These are phyloP conservation scores for Leishmania amazonensis DNA, from an alignment of 208 protist species.

Conservation along the genomic window DNA sequence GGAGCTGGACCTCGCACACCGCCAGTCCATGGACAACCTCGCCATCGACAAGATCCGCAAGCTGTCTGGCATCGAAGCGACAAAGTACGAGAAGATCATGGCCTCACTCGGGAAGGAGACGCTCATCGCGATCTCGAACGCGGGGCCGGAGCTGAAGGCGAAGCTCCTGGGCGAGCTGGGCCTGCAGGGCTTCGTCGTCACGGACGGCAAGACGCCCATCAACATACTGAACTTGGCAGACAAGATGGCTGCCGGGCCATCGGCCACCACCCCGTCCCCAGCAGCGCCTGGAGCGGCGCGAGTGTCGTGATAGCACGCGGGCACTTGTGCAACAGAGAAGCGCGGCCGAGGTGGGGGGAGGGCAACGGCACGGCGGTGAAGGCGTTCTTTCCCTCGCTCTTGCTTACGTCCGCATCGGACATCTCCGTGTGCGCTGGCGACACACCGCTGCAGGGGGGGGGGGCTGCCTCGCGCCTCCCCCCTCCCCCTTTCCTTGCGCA, in stretches of 20 bases:
- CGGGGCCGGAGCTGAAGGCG: slow-evolving; percentile 88
- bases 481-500: background rate
- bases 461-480: background rate
- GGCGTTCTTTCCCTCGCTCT: background rate
- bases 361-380: background rate
- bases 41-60: slow-evolving; percentile 61
- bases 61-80: slow-evolving; percentile 67
- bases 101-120: slow-evolving; percentile 86
- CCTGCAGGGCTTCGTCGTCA: slow-evolving; percentile 87
- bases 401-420: background rate
- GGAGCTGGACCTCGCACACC: slow-evolving; percentile 74
- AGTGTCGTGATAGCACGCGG: background rate
- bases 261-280: background rate
- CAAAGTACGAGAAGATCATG: slow-evolving; percentile 84
- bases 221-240: slow-evolving; percentile 92
- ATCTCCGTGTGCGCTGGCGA: background rate
- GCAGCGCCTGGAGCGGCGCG: background rate
- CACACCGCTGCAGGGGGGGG: background rate
- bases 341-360: no score
- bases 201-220: slow-evolving; percentile 78
- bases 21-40: slow-evolving; percentile 69
- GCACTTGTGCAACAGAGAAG: background rate
- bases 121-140: slow-evolving; percentile 81
- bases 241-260: background rate
- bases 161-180: slow-evolving; percentile 74